These are phyloP conservation scores for Tetramitus jugosus DNA, from an alignment of 208 protist genomes.

Conservation along the genomic window DNA sequence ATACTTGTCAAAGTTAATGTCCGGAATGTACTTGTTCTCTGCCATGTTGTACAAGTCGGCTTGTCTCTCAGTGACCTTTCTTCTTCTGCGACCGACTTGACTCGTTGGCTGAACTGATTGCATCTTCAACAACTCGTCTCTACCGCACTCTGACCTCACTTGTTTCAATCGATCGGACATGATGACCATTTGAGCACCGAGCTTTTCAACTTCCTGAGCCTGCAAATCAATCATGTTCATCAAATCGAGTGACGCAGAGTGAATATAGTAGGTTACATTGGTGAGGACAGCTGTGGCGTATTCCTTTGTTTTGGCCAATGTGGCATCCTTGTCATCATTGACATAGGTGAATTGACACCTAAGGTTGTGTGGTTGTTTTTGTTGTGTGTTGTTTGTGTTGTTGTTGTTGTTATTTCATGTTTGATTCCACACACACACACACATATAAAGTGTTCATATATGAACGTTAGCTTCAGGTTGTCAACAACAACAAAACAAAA, in stretches of 20 bases:
- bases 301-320: neutral
- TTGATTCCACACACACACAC: no score
- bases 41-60: no score
- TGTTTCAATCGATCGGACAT: slow-evolving; percentile 13
- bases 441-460: no score
- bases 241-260: neutral
- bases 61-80: no score
- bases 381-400: no score
- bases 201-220: neutral
- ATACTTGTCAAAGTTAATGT: no score
- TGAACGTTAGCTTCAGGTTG: no score
- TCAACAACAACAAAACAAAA: no score
- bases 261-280: neutral
- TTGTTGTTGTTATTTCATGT: no score
- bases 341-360: neutral
- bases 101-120: neutral
- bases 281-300: neutral
- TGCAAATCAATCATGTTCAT: neutral
- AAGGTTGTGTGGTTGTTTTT: no score
- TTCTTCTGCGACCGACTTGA: neutral
- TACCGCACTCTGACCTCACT: neutral
- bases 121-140: slow-evolving; percentile 5
- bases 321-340: neutral
- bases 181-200: neutral
- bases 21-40: no score